Evolutionary conservation across 306 rosid species (phyloP).

Genomic region (Prunus fruticosa): DNA sequence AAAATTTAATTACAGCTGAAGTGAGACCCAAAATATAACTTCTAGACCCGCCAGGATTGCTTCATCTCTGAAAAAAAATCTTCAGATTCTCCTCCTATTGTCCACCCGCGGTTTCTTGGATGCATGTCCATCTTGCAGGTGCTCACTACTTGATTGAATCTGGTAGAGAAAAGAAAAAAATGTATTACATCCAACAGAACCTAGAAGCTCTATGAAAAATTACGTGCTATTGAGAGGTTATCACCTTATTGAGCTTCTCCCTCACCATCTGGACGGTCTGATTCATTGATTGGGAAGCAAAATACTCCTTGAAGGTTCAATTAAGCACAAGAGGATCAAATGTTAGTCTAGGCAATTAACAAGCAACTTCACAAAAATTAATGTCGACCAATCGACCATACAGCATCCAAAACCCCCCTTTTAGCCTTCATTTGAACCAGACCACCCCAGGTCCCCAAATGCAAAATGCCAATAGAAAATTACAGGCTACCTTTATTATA

Average conservation of each 20-base stretch:
- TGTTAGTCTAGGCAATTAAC: slow-evolving; percentile 13
- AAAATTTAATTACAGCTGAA: background rate
- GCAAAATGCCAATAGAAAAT: background rate
- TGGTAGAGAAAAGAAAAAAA: slow-evolving; percentile 29
- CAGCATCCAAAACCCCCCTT: slow-evolving; percentile 2
- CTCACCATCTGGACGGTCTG: slow-evolving; percentile 69
- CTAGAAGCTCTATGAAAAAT: background rate
- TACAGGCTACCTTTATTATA: background rate
- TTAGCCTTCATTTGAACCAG: no score
- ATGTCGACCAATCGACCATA: background rate
- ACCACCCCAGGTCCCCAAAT: background rate
- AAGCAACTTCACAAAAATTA: slow-evolving; percentile 1
- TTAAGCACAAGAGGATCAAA: slow-evolving; percentile 16
- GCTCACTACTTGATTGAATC: slow-evolving; percentile 66
- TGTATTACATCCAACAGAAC: slow-evolving; percentile 2
- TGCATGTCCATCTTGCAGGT: slow-evolving; percentile 44
- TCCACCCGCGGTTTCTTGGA: slow-evolving; percentile 67
- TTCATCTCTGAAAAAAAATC: slow-evolving; percentile 9
- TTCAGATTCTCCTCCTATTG: slow-evolving; percentile 80
- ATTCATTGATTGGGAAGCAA: slow-evolving; percentile 80
- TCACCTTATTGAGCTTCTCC: slow-evolving; percentile 88
- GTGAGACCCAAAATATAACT: background rate
- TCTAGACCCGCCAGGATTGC: background rate
- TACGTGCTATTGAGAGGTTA: slow-evolving; percentile 7
- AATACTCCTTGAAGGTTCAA: slow-evolving; percentile 58